These are phyloP conservation scores for Decorospora gaudefroyi DNA, from an alignment of 2,329 filamentous ascomycete species.

Conservation along the genomic window DNA sequence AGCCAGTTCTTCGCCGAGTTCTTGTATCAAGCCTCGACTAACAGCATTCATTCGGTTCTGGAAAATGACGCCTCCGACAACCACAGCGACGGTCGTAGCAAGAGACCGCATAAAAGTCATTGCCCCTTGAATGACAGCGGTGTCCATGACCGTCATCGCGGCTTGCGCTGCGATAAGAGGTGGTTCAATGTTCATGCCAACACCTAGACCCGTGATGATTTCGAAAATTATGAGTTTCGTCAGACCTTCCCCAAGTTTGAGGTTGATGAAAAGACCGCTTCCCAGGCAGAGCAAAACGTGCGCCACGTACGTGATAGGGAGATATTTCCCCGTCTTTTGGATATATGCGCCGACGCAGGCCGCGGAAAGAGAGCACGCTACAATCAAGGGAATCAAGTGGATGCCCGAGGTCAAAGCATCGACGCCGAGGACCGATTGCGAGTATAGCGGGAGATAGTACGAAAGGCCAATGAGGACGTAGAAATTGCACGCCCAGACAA, in stretches of 20 bases:
- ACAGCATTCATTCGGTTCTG: conserved; percentile 52
- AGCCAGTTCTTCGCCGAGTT: conserved; percentile 55
- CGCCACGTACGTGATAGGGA: conserved; percentile 23
- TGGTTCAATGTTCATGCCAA: conserved; percentile 56
- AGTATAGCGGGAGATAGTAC: conserved; percentile 73
- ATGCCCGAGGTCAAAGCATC: conserved; percentile 61
- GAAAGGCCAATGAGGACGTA: conserved; percentile 64
- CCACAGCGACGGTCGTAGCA: conserved; percentile 49
- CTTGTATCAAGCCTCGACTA: conserved; percentile 51
- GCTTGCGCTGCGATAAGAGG: conserved; percentile 59
- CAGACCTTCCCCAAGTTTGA: conserved; percentile 9
- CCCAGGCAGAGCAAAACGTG: conserved; percentile 18
- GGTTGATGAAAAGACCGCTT: conserved; percentile 19
- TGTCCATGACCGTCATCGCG: conserved; percentile 38
- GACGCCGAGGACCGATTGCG: conserved; percentile 65
- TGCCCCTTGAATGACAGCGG: conserved; percentile 54
- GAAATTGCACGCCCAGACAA: conserved; percentile 34
- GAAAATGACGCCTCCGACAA: conserved; percentile 53
- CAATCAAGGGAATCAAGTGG: conserved; percentile 61
- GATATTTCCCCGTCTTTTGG: conserved; percentile 45
- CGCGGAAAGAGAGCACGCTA: conserved; percentile 47
- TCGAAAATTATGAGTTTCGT: conserved; percentile 51
- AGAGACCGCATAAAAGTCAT: conserved; percentile 51
- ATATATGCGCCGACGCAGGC: conserved; percentile 52
- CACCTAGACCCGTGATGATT: conserved; percentile 54